Evolutionary conservation across 2,329 filamentous ascomycete species (phyloP), one percentile per base, ranked within the genome.

Genomic region (Talaromyces sp.): DNA sequence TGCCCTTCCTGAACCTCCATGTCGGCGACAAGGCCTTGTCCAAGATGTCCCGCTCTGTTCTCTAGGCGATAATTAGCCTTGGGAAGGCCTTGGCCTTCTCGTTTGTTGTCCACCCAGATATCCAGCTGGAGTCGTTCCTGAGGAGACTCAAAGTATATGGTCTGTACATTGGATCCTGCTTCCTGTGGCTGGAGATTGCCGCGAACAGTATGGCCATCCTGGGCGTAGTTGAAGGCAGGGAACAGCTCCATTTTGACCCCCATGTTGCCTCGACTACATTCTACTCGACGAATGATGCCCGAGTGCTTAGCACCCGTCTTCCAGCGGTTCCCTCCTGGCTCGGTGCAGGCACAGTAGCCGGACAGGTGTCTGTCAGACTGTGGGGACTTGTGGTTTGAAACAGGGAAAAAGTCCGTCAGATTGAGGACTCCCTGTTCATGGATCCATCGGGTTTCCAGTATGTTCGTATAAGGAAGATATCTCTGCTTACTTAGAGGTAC

Each of bases 381-480:
- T 74, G 67, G 80, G 80, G 59, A 78, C 76, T 82, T 81, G 58
- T 82, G 84, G 70, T 84, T 86, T 11, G 88, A 88, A 1, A 89
- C 82, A 0, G 89, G 89, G 67, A 92, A 91, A 76, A 91, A 92
- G 72, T 92, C 89, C 16, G 90, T 80, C 33, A 92, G 73, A 61
- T 90, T 88, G 11, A 89, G 84, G 0, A 91, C 89, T 0, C 89
- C 90, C 62, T 89, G 84, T 68, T 92, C 89, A 66, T 88, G 84
- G 66, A 91, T 88, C 73, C 89, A 92, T n/a, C 89, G 82, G 1
- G 90, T 92, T 72, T 91, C 87, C 2, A 92, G 79, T 64, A 92
- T 88, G 69, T 90, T 91, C 55, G 87, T 88, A 9, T 86, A 89
- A 0, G 89, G 88, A 1, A 92, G 81, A 69, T 92, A 92, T 70